phyloP scores from a whole-genome alignment of 106 monocot species.

The Platanthera zijinensis region DNA sequence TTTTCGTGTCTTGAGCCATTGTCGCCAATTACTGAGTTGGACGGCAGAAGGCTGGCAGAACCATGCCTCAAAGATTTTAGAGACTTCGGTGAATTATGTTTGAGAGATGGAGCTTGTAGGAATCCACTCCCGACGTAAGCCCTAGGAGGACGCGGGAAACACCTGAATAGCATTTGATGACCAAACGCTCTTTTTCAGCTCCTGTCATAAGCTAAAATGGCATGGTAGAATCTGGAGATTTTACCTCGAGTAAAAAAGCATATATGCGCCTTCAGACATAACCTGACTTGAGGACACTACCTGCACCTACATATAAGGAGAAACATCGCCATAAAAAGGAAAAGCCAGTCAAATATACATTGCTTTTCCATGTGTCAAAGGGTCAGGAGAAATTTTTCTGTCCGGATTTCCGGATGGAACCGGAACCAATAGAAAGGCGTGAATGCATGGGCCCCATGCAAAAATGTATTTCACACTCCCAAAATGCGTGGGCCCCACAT shows the following conservation, averaged over 20 bases:
- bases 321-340: too few species aligned
- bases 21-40: background rate
- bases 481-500: too few species aligned
- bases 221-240: background rate
- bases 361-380: too few species aligned
- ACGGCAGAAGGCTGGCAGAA: background rate
- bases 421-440: too few species aligned
- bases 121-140: constrained; percentile 23
- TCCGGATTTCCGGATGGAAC: too few species aligned
- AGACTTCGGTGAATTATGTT: constrained; percentile 12
- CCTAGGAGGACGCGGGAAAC: constrained; percentile 76
- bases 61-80: constrained; percentile 24
- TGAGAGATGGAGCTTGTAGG: constrained; percentile 11
- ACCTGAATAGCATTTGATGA: constrained; percentile 29
- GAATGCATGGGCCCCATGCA: too few species aligned
- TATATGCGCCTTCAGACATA: constrained; percentile 97
- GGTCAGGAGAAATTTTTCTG: too few species aligned
- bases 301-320: constrained; percentile 49
- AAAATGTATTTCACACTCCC: too few species aligned
- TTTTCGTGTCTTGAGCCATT: constrained; percentile 17
- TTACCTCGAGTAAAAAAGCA: constrained; percentile 94
- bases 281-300: constrained; percentile 64
- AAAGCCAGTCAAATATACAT: too few species aligned
- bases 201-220: background rate
- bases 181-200: background rate